Conservation (phyloP, 352 stramenopile species). For the Phytophthora foliorum region DNA sequence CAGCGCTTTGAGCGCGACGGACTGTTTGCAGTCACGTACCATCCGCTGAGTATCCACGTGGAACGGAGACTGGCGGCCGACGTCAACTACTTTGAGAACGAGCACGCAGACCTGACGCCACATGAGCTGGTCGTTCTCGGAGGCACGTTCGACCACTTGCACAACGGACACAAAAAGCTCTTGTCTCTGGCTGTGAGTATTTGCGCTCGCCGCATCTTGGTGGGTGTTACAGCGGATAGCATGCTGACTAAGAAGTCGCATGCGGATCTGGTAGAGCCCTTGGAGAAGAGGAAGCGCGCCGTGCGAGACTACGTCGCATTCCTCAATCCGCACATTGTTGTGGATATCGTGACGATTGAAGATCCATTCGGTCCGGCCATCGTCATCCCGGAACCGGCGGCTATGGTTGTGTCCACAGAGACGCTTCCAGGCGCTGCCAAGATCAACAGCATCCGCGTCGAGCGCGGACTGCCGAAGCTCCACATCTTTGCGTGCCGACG, state of each 20-base stretch:
- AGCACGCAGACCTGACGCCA: constrained; percentile 58
- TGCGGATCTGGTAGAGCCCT: constrained; percentile 73
- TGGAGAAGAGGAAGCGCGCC: constrained; percentile 62
- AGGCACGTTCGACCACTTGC: constrained; percentile 92
- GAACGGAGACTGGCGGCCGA: constrained; percentile 56
- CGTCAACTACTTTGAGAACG: constrained; percentile 83
- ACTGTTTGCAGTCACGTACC: constrained; percentile 69
- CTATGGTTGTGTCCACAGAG: constrained; percentile 90
- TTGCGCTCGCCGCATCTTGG: constrained; percentile 55
- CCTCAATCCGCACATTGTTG: constrained; percentile 69
- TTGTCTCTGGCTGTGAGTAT: constrained; percentile 80
- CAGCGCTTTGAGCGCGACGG: constrained; percentile 68
- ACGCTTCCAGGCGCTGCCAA: constrained; percentile 81
- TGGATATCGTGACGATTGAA: constrained; percentile 81
- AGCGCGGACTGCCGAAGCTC: constrained; percentile 65
- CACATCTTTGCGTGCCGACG: constrained; percentile 84
- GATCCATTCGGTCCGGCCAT: constrained; percentile 90
- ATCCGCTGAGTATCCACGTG: constrained; percentile 66
- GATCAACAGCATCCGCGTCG: constrained; percentile 83
- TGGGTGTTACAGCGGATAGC: constrained; percentile 83
- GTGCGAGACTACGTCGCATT: constrained; percentile 72
- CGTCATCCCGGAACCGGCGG: constrained; percentile 67
- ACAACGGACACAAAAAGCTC: constrained; percentile 94
- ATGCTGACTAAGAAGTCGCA: constrained; percentile 88
- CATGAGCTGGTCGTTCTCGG: constrained; percentile 77